Conservation (phyloP, 106 monocot genomes). For the Apostasia ramifera region DNA sequence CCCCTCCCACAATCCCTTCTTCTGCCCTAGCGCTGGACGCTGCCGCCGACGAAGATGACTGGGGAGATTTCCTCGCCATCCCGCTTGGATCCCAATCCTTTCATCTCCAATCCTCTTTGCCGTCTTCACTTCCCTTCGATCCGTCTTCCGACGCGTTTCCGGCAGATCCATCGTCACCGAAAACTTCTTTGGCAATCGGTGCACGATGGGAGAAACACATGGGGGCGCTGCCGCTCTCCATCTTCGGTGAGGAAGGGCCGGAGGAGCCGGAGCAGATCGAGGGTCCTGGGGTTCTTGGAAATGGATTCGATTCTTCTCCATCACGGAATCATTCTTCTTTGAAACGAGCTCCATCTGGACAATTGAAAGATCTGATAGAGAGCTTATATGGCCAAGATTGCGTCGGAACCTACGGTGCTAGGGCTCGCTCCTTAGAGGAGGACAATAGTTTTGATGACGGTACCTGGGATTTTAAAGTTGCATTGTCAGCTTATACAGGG, state of each 20-base stretch:
- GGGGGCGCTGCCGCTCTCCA: constrained; percentile 3
- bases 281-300: background rate
- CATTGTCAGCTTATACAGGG: background rate
- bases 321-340: background rate
- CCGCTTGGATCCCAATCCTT: background rate
- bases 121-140: background rate
- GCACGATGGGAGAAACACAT: background rate
- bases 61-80: constrained; percentile 6
- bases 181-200: background rate
- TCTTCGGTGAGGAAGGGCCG: constrained; percentile 2
- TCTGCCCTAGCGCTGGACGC: background rate
- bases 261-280: background rate
- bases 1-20: background rate
- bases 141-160: background rate
- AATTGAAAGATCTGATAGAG: constrained; percentile 2
- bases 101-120: background rate
- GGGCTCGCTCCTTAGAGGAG: background rate
- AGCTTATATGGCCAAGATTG: background rate
- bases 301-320: constrained; percentile 3
- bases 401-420: too few relatives aligned
- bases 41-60: background rate
- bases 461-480: constrained; percentile 9
- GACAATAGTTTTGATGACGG: background rate
- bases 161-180: background rate
- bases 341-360: background rate